phyloP scores from a whole-genome alignment of 768 basidiomycete species.

The Collybia sordida region DNA sequence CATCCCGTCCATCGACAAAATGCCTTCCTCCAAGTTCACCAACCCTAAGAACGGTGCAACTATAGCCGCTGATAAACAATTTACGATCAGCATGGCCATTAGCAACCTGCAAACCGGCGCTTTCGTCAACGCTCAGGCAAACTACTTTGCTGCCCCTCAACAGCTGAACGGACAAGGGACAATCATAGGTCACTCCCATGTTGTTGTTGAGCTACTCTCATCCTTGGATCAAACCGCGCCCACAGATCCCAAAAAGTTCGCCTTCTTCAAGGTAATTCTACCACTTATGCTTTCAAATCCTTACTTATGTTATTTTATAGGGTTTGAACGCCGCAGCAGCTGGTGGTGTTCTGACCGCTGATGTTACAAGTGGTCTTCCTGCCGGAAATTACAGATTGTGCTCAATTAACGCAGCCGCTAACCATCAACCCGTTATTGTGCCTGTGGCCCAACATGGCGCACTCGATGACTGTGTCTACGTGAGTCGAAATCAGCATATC shows the following conservation, averaged over 20 bases:
- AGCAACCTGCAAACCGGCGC: slow-evolving; percentile 40
- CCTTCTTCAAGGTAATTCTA: slow-evolving; percentile 45
- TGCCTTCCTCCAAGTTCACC: slow-evolving; percentile 46
- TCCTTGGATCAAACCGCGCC: slow-evolving; percentile 39
- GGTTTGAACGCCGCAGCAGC: slow-evolving; percentile 44
- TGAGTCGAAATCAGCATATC: slow-evolving; percentile 26
- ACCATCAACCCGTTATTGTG: slow-evolving; percentile 60
- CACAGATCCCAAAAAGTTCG: slow-evolving; percentile 46
- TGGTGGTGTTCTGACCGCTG: slow-evolving; percentile 48
- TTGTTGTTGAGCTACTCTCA: slow-evolving; percentile 48
- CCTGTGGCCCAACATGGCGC: slow-evolving; percentile 61
- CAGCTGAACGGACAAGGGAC: slow-evolving; percentile 43
- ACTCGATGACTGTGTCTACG: slow-evolving; percentile 61
- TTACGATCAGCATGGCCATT: slow-evolving; percentile 47
- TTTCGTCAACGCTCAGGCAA: slow-evolving; percentile 49
- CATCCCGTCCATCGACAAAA: slow-evolving; percentile 42
- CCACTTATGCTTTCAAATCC: not conserved
- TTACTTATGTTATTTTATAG: slow-evolving; percentile 39
- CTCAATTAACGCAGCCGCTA: slow-evolving; percentile 54
- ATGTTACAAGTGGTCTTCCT: slow-evolving; percentile 55
- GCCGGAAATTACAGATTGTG: slow-evolving; percentile 59
- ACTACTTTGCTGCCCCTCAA: slow-evolving; percentile 54
- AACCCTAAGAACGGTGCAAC: slow-evolving; percentile 38
- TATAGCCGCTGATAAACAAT: slow-evolving; percentile 40
- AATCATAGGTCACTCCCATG: slow-evolving; percentile 53